Percentiles rank a stretch among this genome's conserved stretches.
phyloP scores from a whole-genome alignment of 2,329 filamentous ascomycete species.

The Diaporthe vaccinii region DNA sequence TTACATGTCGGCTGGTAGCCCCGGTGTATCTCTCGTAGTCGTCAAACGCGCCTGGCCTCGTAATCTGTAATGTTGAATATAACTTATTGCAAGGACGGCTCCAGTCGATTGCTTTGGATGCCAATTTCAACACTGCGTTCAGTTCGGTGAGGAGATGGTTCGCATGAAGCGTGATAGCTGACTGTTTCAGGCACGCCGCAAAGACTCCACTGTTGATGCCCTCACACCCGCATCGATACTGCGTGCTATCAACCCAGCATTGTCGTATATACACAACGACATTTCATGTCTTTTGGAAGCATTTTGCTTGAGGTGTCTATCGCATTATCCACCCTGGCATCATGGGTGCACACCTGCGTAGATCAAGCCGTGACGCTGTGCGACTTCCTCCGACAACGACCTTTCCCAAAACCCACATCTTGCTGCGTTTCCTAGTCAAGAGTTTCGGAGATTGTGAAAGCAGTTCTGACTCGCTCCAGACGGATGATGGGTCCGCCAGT shows the following conservation, averaged over 20 bases:
- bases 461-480: slow-evolving; percentile 14
- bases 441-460: slow-evolving; percentile 1
- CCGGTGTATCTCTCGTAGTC: background rate
- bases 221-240: background rate
- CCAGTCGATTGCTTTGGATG: background rate
- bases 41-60: background rate
- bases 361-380: background rate
- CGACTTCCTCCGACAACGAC: background rate
- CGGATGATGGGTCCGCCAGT: background rate
- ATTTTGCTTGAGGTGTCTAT: background rate
- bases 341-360: background rate
- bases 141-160: background rate
- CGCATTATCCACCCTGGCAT: background rate
- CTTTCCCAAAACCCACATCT: background rate
- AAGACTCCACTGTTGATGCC: background rate
- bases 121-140: background rate
- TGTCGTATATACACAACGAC: background rate
- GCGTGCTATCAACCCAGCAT: background rate
- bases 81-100: background rate
- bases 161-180: background rate
- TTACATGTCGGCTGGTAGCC: background rate
- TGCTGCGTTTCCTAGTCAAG: background rate
- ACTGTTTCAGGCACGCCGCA: background rate
- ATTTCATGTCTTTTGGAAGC: background rate
- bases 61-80: background rate